Evolutionary conservation across 108 stramenopile species (phyloP), one percentile per base, ranked within the genome.

Genomic region (Pseudonitzschia delicatissima): DNA sequence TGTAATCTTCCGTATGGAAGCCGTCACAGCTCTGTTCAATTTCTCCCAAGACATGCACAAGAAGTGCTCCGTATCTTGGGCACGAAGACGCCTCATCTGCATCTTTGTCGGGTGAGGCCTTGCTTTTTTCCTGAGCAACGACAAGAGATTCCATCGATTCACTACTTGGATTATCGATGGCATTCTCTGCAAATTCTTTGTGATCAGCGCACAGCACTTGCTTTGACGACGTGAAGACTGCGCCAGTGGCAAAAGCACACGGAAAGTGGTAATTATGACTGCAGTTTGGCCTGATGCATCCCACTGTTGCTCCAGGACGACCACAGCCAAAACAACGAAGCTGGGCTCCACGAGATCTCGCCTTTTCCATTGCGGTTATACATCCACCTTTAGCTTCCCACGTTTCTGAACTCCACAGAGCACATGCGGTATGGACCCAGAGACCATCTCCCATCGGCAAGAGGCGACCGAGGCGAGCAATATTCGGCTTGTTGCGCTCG

Each of bases 251-350:
- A 53, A 68, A 71, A 0, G 86, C 86, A 37, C 86, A 87, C 2
- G 82, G 73, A 62, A 82, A 84, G 58, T 87, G 86, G 64, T 73
- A 87, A 55, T 87, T 87, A 42, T 18, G 62, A 28, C 45, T 48
- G 55, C 86, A 87, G 44, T 82, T 83, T 20, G 59, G 34, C 58
- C 77, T 81, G 63, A 44, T 57, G 53, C 86, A 87, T 3, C 86
- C 78, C 0, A 87, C 78, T 21, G 82, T 87, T 15, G 86, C 82
- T 26, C 86, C 86, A 20, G 66, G 76, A 12, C 82, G 73, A 25
- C 86, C 82, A 52, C 86, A 87, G n/a, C 86, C 86, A 72, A 87
- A 87, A 51, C 86, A 87, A 39, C 78, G 78, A 21, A 87, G 60
- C 68, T 87, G 82, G 2, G 77, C 45, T 6, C 86, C 86, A 27